Conservation (phyloP, 176 grass and related monocot species). For the Alopecurus myosuroides region DNA sequence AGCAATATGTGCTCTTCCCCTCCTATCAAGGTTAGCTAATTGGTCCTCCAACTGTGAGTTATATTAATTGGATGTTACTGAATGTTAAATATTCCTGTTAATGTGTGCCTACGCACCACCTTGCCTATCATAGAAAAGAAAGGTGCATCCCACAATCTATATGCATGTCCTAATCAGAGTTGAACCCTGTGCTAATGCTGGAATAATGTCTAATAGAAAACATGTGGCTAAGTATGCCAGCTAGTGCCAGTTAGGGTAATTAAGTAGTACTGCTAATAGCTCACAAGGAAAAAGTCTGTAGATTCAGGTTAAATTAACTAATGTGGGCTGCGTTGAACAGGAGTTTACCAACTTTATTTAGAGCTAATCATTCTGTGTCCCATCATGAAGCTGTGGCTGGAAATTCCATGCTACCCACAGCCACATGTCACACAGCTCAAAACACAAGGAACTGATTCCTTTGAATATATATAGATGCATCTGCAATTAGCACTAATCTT, state of each 20-base stretch:
- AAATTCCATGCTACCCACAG: slow-evolving; percentile 21
- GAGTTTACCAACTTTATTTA: slow-evolving; percentile 19
- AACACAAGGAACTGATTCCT: not conserved
- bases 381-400: slow-evolving; percentile 16
- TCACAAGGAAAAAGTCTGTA: not conserved
- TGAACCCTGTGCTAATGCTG: not conserved
- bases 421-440: not conserved
- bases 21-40: not conserved
- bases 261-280: not conserved
- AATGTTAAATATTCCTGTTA: slow-evolving; percentile 16
- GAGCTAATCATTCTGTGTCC: slow-evolving; percentile 30
- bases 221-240: slow-evolving; percentile 16
- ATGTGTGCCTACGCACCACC: slow-evolving; percentile 10
- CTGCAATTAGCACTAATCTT: not conserved
- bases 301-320: not conserved
- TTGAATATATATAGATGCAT: not conserved
- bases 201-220: slow-evolving; percentile 2
- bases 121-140: slow-evolving; percentile 30
- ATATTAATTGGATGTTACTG: not conserved
- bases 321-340: not conserved
- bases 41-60: not conserved
- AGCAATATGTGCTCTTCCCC: not conserved
- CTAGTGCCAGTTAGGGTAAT: not conserved
- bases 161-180: slow-evolving; percentile 33
- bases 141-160: slow-evolving; percentile 19